Percentiles rank a stretch among this genome's conserved stretches.
Evolutionary conservation across 768 basidiomycete genomes (phyloP).

Genomic region (Pisolithus orientalis): DNA sequence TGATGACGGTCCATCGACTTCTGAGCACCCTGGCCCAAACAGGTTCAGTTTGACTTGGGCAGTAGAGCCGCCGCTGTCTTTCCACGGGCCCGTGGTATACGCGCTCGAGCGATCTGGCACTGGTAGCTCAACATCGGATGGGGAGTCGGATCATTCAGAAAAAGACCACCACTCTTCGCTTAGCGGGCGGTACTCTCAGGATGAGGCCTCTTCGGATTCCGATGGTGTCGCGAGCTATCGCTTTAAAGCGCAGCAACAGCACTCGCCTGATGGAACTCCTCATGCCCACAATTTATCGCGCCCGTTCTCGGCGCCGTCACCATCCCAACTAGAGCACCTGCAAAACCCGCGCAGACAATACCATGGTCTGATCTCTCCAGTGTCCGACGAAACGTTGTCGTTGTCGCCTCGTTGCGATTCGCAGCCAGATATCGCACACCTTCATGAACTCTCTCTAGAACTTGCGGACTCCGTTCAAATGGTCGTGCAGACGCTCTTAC

Average conservation of each 20-base stretch:
- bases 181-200: conserved; percentile 25
- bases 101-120: conserved; percentile 34
- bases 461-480: conserved; percentile 88
- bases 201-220: conserved; percentile 28
- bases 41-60: conserved; percentile 61
- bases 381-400: conserved; percentile 1
- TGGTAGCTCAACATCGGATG: conserved; percentile 42
- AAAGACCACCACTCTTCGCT: conserved; percentile 27
- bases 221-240: conserved; percentile 21
- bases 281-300: conserved; percentile 57
- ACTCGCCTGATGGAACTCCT: conserved; percentile 18
- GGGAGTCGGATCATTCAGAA: conserved; percentile 46
- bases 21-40: conserved; percentile 43
- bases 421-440: conserved; percentile 26
- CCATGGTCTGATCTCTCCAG: conserved; percentile 5
- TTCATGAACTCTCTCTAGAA: conserved; percentile 75
- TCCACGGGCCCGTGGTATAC: conserved; percentile 27
- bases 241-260: conserved; percentile 19
- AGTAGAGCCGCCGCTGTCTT: conserved; percentile 36
- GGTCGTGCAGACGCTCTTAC: conserved; percentile 86
- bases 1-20: conserved; percentile 36
- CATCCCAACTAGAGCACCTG: conserved; percentile 70
- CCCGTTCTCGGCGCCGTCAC: conserved; percentile 74
- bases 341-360: conserved; percentile 54
- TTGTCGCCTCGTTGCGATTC: conserved; percentile 16